phyloP scores from a whole-genome alignment of 2,329 filamentous ascomycete species.

The Cordyceps cicadae region DNA sequence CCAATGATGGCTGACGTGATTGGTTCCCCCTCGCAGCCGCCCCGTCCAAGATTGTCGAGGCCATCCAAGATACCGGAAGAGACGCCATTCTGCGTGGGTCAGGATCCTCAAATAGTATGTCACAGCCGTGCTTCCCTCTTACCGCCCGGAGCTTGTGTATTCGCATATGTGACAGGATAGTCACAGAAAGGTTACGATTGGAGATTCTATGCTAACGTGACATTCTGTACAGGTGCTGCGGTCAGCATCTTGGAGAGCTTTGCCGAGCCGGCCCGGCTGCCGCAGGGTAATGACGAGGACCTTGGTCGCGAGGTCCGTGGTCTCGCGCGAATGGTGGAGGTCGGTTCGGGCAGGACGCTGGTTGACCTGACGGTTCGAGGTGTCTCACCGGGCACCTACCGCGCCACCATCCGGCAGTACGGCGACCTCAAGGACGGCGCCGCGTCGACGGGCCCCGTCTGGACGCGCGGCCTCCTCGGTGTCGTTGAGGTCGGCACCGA shows the following conservation, averaged over 20 bases:
- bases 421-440: slow-evolving; percentile 82
- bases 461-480: slow-evolving; percentile 63
- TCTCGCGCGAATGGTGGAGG: slow-evolving; percentile 88
- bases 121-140: neutral
- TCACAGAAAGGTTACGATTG: neutral
- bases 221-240: slow-evolving; percentile 52
- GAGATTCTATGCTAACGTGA: neutral
- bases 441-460: slow-evolving; percentile 75
- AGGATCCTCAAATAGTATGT: slow-evolving; percentile 72
- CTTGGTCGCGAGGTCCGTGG: slow-evolving; percentile 61
- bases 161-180: neutral
- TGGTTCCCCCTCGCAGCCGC: slow-evolving; percentile 44
- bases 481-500: slow-evolving; percentile 65
- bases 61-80: slow-evolving; percentile 81
- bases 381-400: slow-evolving; percentile 70
- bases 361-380: slow-evolving; percentile 83
- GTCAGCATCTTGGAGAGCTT: slow-evolving; percentile 93
- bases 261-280: slow-evolving; percentile 40
- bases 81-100: slow-evolving; percentile 92
- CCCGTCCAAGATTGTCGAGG: slow-evolving; percentile 79
- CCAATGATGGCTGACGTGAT: neutral
- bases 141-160: neutral
- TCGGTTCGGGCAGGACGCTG: slow-evolving; percentile 67
- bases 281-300: slow-evolving; percentile 23
- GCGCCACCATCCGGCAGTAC: slow-evolving; percentile 74